Conservation (phyloP, 1,139 yeast species). For the Geotrichum candidum region DNA sequence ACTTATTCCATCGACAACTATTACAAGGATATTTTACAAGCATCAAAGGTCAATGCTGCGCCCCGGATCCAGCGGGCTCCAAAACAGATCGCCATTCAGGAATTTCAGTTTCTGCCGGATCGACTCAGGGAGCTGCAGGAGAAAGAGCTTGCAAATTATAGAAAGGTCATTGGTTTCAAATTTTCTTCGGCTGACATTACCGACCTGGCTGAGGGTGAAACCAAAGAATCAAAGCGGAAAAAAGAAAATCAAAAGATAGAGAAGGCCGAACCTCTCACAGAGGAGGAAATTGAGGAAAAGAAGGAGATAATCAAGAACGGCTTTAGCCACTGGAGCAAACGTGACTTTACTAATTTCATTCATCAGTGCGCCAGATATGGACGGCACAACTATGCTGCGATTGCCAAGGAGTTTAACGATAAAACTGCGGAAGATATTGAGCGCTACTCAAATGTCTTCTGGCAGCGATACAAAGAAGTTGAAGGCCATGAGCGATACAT, state of each 20-base stretch:
- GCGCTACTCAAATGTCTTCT: constrained; percentile 64
- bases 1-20: constrained; percentile 78
- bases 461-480: constrained; percentile 66
- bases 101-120: constrained; percentile 81
- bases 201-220: constrained; percentile 44
- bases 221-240: constrained; percentile 52
- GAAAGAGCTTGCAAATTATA: constrained; percentile 70
- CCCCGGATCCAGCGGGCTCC: constrained; percentile 44
- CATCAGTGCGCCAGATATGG: constrained; percentile 83
- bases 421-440: constrained; percentile 71
- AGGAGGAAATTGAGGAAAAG: constrained; percentile 65
- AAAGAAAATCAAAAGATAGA: constrained; percentile 57
- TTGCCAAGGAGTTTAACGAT: constrained; percentile 56
- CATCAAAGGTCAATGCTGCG: constrained; percentile 47
- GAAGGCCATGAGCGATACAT: constrained; percentile 85
- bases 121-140: constrained; percentile 61
- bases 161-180: constrained; percentile 62
- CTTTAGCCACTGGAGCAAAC: constrained; percentile 77
- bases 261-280: constrained; percentile 60
- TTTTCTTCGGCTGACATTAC: constrained; percentile 46
- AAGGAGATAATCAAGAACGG: constrained; percentile 56
- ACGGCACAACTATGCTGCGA: constrained; percentile 54
- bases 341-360: constrained; percentile 83
- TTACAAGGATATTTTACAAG: constrained; percentile 68
- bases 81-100: constrained; percentile 53